A percentile compares a stretch with the other conserved stretches of the same genome.
Evolutionary conservation across 2,329 filamentous ascomycete genomes (phyloP).

Genomic region (Aspergillus felis): DNA sequence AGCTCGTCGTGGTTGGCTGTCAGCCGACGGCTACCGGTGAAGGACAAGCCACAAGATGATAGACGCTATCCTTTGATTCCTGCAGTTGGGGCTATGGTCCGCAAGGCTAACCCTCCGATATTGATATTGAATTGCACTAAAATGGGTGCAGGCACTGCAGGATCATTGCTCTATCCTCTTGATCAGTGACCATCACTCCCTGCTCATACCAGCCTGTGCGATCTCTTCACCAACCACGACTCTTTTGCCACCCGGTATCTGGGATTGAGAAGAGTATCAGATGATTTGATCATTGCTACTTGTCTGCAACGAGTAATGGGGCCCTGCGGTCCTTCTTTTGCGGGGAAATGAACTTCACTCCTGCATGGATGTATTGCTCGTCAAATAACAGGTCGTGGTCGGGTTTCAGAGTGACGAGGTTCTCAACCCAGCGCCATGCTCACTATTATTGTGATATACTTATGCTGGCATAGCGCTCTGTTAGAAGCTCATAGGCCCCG

Average conservation of each 20-base stretch:
- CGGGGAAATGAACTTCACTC: not conserved
- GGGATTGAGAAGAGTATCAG: not conserved
- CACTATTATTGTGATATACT: not conserved
- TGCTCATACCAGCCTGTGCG: not conserved
- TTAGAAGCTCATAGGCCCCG: not conserved
- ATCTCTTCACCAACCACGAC: not conserved
- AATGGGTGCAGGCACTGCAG: not conserved
- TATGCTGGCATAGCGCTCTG: not conserved
- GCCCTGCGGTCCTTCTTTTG: not conserved
- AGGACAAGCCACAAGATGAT: not conserved
- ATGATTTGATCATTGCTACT: not conserved
- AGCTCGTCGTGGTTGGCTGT: no score
- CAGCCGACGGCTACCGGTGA: not conserved
- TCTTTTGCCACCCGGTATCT: not conserved
- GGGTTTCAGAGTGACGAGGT: not conserved
- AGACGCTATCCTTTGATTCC: not conserved
- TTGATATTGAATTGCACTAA: not conserved
- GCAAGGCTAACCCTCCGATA: not conserved
- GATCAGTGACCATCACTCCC: not conserved
- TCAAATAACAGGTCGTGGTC: not conserved
- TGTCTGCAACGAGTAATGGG: not conserved
- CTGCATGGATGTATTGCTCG: not conserved
- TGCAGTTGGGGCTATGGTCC: not conserved
- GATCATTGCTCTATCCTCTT: not conserved
- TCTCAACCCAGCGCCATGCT: not conserved